Conservation (phyloP, 176 grass and related monocot species). For the Carex scoparia region DNA sequence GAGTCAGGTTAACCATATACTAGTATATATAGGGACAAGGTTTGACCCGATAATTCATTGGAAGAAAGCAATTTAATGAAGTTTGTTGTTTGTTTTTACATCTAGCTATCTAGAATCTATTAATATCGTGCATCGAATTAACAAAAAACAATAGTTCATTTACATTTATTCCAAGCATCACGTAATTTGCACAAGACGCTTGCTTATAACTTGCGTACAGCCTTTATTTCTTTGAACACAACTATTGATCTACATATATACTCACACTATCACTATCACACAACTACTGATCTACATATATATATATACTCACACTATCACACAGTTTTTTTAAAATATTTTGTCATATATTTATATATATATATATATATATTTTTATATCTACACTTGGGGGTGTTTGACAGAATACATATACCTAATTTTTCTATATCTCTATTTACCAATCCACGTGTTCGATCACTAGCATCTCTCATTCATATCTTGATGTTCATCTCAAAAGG, state of each 20-base stretch:
- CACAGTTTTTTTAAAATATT: background rate
- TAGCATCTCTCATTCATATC: background rate
- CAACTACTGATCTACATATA: background rate
- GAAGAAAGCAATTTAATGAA: too few species aligned
- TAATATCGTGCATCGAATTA: background rate
- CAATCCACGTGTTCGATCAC: background rate
- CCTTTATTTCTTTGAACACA: background rate
- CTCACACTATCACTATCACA: background rate
- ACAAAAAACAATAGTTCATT: background rate
- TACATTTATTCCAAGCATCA: slow-evolving; percentile 13
- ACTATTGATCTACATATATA: background rate
- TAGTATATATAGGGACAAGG: too few species aligned
- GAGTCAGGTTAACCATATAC: too few species aligned
- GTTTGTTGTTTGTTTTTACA: too few species aligned
- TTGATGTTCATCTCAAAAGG: background rate
- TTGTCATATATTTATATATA: background rate
- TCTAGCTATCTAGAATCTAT: too few species aligned
- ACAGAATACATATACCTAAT: slow-evolving; percentile 1
- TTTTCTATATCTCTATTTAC: background rate
- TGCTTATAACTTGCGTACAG: background rate
- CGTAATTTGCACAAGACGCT: slow-evolving; percentile 22
- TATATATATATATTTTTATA: background rate
- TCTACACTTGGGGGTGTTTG: slow-evolving; percentile 13
- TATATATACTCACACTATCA: background rate
- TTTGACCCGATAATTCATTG: too few species aligned